These are phyloP conservation scores for Thermomucor indicae-seudaticae DNA, from an alignment of 371 early-diverging fungal species.

Conservation along the genomic window DNA sequence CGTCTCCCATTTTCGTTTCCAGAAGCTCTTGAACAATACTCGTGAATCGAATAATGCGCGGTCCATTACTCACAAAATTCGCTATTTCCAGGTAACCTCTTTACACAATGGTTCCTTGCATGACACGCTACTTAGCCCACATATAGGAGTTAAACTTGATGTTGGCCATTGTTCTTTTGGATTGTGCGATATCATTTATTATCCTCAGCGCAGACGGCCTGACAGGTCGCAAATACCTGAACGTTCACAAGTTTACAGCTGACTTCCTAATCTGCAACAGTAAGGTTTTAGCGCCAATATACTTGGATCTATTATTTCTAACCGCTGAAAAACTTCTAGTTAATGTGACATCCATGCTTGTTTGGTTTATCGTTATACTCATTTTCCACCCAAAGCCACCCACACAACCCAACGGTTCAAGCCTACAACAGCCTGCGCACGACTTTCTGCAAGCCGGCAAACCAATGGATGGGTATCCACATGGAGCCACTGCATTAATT, in stretches of 20 bases:
- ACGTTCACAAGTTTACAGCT: constrained; percentile 41
- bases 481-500: constrained; percentile 10
- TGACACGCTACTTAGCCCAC: too few species aligned
- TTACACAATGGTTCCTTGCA: too few species aligned
- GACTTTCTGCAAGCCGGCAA: constrained; percentile 15
- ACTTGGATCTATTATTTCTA: background rate
- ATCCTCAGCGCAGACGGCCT: constrained; percentile 40
- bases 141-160: constrained; percentile 39
- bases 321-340: too few species aligned
- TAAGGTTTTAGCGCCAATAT: constrained; percentile 10
- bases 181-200: constrained; percentile 24
- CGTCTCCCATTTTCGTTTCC: constrained; percentile 42
- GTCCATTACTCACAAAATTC: constrained; percentile 34
- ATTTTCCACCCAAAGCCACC: constrained; percentile 27
- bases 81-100: constrained; percentile 33
- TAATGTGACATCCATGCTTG: constrained; percentile 18
- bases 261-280: constrained; percentile 48
- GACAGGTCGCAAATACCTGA: constrained; percentile 23
- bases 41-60: constrained; percentile 29
- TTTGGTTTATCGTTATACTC: constrained; percentile 28
- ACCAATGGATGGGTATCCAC: constrained; percentile 7
- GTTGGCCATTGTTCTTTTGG: constrained; percentile 27
- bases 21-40: constrained; percentile 24
- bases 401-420: background rate
- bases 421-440: constrained; percentile 14